Conservation (phyloP, 1,139 yeast species). For the Magnusiomyces fungicola region DNA sequence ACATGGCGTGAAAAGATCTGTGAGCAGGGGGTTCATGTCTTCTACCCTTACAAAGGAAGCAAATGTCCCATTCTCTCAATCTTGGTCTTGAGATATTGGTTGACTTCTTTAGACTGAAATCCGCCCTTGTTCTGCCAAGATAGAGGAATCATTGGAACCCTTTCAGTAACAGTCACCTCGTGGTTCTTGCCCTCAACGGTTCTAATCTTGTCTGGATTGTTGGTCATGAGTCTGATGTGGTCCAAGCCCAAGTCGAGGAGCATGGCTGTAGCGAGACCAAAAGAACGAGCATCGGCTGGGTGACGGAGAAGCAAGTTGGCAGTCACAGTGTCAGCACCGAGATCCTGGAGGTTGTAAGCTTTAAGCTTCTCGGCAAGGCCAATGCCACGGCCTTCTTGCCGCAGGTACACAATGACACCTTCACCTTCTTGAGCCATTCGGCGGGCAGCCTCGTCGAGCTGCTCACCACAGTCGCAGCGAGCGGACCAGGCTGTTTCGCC, state of each 20-base stretch:
- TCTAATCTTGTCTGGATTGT: slow-evolving; percentile 91
- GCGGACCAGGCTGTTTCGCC: slow-evolving; percentile 99
- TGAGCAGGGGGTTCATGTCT: not conserved
- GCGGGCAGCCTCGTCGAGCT: slow-evolving; percentile 95
- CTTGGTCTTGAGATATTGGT: slow-evolving; percentile 87
- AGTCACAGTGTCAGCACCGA: slow-evolving; percentile 97
- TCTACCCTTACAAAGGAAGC: not conserved
- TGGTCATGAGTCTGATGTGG: slow-evolving; percentile 74
- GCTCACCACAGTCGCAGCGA: slow-evolving; percentile 98
- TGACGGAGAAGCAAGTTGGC: slow-evolving; percentile 89
- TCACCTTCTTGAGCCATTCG: slow-evolving; percentile 79
- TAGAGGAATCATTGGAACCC: slow-evolving; percentile 94
- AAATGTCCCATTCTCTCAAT: slow-evolving; percentile 94
- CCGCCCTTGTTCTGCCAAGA: slow-evolving; percentile 76
- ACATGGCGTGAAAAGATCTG: no score
- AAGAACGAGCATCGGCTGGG: slow-evolving; percentile 94
- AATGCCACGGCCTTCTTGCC: slow-evolving; percentile 98
- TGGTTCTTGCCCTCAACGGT: slow-evolving; percentile 86
- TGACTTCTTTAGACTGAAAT: slow-evolving; percentile 76
- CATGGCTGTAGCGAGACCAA: slow-evolving; percentile 90
- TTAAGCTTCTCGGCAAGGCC: slow-evolving; percentile 95
- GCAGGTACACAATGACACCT: slow-evolving; percentile 89
- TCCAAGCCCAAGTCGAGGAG: slow-evolving; percentile 70
- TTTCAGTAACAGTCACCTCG: slow-evolving; percentile 63
- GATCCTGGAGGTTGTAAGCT: slow-evolving; percentile 93